Evolutionary conservation across 495 filamentous ascomycete genomes (phyloP).

Genomic region (Glutinoglossum americanum): DNA sequence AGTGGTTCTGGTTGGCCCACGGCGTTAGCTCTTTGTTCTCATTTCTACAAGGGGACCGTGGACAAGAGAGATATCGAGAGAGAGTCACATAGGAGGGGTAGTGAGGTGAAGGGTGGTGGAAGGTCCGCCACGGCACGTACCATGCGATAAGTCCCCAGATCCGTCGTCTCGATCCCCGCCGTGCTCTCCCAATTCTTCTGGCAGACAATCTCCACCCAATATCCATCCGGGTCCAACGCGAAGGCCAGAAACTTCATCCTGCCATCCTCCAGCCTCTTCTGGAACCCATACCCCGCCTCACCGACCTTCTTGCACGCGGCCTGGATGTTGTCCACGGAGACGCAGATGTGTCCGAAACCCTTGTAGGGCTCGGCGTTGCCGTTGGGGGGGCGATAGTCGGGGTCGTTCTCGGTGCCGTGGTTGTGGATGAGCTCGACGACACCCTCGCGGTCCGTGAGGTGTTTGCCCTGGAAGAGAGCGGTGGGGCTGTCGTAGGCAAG

Average conservation of each 20-base stretch:
- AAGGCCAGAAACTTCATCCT: conserved; percentile 82
- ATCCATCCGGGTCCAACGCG: conserved; percentile 78
- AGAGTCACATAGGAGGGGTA: conserved; percentile 5
- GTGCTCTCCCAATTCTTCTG: conserved; percentile 26
- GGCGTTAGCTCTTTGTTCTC: too few species aligned
- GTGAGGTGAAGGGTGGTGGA: conserved; percentile 12
- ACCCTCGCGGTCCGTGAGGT: conserved; percentile 57
- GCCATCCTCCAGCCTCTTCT: conserved; percentile 82
- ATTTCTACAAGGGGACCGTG: too few species aligned
- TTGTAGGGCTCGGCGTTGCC: conserved; percentile 73
- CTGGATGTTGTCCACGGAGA: conserved; percentile 79
- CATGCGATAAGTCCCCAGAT: conserved; percentile 31
- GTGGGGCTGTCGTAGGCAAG: conserved; percentile 47
- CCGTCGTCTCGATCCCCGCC: conserved; percentile 31
- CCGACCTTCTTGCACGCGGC: conserved; percentile 73
- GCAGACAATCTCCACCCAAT: conserved; percentile 63
- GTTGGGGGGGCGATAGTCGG: conserved; percentile 61
- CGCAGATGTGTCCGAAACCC: conserved; percentile 78
- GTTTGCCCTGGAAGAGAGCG: conserved; percentile 33
- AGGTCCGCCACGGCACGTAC: too few species aligned
- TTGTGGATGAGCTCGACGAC: conserved; percentile 92
- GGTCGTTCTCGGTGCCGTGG: conserved; percentile 80
- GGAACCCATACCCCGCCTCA: conserved; percentile 75
- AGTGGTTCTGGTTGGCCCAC: conserved; percentile 36
- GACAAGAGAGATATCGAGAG: too few species aligned